Conservation (phyloP, 2,329 filamentous ascomycete species). For the Pseudogymnoascus verrucosus region DNA sequence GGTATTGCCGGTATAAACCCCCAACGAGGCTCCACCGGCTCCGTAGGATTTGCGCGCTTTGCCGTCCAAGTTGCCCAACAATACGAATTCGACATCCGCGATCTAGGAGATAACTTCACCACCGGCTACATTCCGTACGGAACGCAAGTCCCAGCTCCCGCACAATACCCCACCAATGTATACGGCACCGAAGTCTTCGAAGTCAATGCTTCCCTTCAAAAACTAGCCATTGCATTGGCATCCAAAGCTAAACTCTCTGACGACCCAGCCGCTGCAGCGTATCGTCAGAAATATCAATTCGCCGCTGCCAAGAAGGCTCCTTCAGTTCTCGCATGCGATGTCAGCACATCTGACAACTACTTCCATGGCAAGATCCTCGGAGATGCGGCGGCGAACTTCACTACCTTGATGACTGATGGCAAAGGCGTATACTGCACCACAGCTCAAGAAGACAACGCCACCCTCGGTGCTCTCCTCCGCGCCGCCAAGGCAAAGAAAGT, state of each 20-base stretch:
- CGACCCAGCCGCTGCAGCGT: conserved; percentile 38
- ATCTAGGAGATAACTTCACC: conserved; percentile 55
- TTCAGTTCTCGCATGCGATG: conserved; percentile 55
- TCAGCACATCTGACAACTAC: conserved; percentile 65
- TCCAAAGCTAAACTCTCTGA: conserved; percentile 45
- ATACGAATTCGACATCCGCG: conserved; percentile 65
- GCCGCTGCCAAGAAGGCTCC: conserved; percentile 40
- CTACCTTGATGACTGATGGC: conserved; percentile 57
- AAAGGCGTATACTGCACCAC: conserved; percentile 61
- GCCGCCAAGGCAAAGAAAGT: conserved; percentile 47
- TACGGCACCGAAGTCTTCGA: conserved; percentile 68
- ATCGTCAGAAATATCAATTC: conserved; percentile 48
- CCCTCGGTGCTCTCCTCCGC: conserved; percentile 56
- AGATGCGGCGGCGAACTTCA: conserved; percentile 58
- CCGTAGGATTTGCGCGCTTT: conserved; percentile 60
- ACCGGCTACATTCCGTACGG: conserved; percentile 65
- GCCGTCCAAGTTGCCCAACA: conserved; percentile 68
- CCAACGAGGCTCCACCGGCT: conserved; percentile 54
- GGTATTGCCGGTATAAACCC: conserved; percentile 73
- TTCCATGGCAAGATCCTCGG: conserved; percentile 54
- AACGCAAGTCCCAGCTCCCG: conserved; percentile 35
- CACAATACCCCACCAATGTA: conserved; percentile 47
- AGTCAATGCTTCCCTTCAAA: conserved; percentile 50
- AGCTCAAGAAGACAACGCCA: conserved; percentile 66
- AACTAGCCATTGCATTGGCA: conserved; percentile 44